Base-by-base conservation (phyloP, 495 filamentous ascomycete species). In the Glonium stellatum region DNA sequence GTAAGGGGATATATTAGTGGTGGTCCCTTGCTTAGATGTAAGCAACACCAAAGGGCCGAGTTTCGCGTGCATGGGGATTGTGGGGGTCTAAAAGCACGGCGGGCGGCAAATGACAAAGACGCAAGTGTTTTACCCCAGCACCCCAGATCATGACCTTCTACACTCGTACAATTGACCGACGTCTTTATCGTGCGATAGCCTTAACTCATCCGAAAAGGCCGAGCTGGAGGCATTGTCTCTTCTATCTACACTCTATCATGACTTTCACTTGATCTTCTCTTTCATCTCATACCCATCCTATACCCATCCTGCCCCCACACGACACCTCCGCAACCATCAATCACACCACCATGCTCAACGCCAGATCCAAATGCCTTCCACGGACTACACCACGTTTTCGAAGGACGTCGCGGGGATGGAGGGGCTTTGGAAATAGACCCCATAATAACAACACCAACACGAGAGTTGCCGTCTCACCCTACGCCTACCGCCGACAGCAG, bases 401-500 rank as follows among this genome's bases (percentile, higher is more conserved):
- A 36, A 39, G 39, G 46, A 23, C 58, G 37, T 42, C 51, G 25
- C 62, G 18, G 41, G 23, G 19, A 39, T 57, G 48, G 56, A 64
- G 62, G 42, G 35, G 46, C 25, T 48, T 68, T 13, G 58, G 46
- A 42, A 23, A 41, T 15, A 54, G 65, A 36, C 18, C 51, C 35
- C 55, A 61, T 34, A 44, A 44, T 4, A 51, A 51, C 25, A 51
- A 51, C 21, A 27, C 11, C 19, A 51, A 25, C 19, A 53, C 55
- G 6, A 36, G 62, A 36, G 50, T 57, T 8, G 55, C 56, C 13
- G 46, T 55, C 31, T 55, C 61, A 25, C 59, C 66, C 10, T 71
- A 71, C 49, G 69, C 68, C 41, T 60, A 67, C 21, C 69, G 69
- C 25, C 64, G 69, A 1, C 69, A 71, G 54, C 69, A 68, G 50